A percentile compares a stretch with the other conserved stretches of the same genome.
phyloP scores from a whole-genome alignment of 768 basidiomycete genomes.

The Phylloporus rhodoxanthus region DNA sequence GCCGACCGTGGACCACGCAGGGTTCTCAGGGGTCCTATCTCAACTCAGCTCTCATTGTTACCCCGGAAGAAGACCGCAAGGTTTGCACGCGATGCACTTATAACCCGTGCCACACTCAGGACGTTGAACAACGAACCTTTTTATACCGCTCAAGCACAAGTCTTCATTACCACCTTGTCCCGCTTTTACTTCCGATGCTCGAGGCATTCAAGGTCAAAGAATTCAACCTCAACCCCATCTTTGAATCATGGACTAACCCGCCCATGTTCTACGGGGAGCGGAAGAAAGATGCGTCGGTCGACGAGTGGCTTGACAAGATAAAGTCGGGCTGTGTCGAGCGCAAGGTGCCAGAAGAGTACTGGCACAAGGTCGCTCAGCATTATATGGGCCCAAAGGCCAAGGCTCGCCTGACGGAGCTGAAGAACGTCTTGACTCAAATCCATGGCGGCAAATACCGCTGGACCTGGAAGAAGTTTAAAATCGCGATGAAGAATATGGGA shows the following conservation, averaged over 20 bases:
- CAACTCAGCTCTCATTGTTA: conserved; percentile 18
- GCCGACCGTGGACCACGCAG: conserved; percentile 7
- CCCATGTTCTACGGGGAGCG: conserved; percentile 63
- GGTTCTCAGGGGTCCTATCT: conserved; percentile 16
- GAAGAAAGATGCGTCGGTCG: conserved; percentile 63
- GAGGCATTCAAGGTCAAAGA: conserved; percentile 77
- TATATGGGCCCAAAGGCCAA: conserved; percentile 70
- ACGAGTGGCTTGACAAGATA: conserved; percentile 69
- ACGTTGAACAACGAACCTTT: conserved; percentile 12
- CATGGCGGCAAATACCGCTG: conserved; percentile 74
- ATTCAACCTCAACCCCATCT: conserved; percentile 66
- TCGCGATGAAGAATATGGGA: conserved; percentile 76
- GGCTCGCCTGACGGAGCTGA: conserved; percentile 59
- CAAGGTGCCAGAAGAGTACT: conserved; percentile 72
- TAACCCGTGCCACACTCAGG: conserved; percentile 16
- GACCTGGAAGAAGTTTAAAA: conserved; percentile 79
- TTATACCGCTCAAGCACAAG: conserved; percentile 9
- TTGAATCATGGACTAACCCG: conserved; percentile 57
- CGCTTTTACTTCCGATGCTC: conserved; percentile 38
- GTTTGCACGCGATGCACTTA: conserved; percentile 26
- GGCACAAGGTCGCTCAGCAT: conserved; percentile 77
- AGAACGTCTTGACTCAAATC: conserved; percentile 66
- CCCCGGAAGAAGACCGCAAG: conserved; percentile 28
- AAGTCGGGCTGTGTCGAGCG: conserved; percentile 66
- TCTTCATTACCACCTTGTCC: background rate